phyloP scores from a whole-genome alignment of 2,329 filamentous ascomycete genomes.

The Phyllosticta citriasiana region DNA sequence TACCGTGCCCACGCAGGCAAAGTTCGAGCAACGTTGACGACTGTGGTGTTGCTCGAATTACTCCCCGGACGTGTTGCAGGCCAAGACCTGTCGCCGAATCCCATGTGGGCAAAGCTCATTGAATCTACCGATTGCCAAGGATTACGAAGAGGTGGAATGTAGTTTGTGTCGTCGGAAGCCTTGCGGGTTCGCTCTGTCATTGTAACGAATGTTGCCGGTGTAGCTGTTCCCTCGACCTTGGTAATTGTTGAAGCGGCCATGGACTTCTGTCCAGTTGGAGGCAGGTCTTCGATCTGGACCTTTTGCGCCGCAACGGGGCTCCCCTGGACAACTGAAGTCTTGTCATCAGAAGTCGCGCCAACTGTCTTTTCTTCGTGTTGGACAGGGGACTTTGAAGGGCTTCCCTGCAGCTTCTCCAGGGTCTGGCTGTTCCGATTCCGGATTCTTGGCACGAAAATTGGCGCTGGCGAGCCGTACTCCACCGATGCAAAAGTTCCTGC shows the following conservation, averaged over 20 bases:
- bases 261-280: background rate
- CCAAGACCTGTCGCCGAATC: background rate
- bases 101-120: conserved; percentile 1
- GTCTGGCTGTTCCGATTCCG: background rate
- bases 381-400: background rate
- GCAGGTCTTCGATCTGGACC: background rate
- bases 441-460: background rate
- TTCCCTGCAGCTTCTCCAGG: background rate
- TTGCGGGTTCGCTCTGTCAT: background rate
- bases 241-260: background rate
- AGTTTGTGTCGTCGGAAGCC: background rate
- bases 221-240: background rate
- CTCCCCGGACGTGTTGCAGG: background rate
- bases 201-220: background rate
- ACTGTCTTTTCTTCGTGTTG: background rate
- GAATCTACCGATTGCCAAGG: conserved; percentile 8
- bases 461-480: background rate
- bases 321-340: background rate
- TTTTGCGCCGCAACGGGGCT: background rate
- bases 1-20: conserved; percentile 9
- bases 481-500: background rate
- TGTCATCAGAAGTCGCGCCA: background rate
- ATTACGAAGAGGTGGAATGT: conserved; percentile 3
- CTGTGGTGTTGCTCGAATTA: conserved; percentile 1
- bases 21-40: background rate